These are phyloP conservation scores for Malassezia yamatoensis DNA, from an alignment of 1,284 basidiomycete species.

Conservation along the genomic window DNA sequence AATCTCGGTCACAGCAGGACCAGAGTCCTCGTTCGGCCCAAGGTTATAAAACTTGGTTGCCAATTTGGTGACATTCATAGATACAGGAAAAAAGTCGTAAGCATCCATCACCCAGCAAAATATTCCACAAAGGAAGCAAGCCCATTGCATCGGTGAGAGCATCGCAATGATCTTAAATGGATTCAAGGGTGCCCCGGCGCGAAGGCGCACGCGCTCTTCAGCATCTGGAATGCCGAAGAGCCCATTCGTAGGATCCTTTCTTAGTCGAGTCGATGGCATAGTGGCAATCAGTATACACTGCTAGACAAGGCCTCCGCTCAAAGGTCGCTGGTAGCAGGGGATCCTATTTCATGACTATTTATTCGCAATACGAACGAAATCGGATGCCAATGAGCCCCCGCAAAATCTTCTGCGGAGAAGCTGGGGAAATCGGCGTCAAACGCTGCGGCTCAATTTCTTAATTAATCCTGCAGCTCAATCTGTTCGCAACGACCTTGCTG, in stretches of 20 bases:
- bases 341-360: too few species aligned
- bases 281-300: too few species aligned
- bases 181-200: slow-evolving; percentile 37
- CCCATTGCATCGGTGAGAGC: slow-evolving; percentile 28
- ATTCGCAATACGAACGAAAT: too few species aligned
- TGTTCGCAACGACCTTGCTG: too few species aligned
- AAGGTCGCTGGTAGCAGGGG: too few species aligned
- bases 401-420: too few species aligned
- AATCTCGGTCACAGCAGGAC: slow-evolving; percentile 13
- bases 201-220: slow-evolving; percentile 29
- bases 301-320: too few species aligned
- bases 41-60: neutral
- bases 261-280: too few species aligned
- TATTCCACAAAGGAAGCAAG: slow-evolving; percentile 38
- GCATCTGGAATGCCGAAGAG: slow-evolving; percentile 36
- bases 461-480: too few species aligned
- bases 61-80: slow-evolving; percentile 24
- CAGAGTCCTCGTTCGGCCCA: neutral
- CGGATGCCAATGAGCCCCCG: too few species aligned
- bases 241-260: slow-evolving; percentile 33
- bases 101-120: slow-evolving; percentile 34
- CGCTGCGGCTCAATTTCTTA: too few species aligned
- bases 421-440: too few species aligned
- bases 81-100: slow-evolving; percentile 44
- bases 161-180: slow-evolving; percentile 36